phyloP scores from a whole-genome alignment of 768 basidiomycete genomes.

The Cubamyces lactineus region DNA sequence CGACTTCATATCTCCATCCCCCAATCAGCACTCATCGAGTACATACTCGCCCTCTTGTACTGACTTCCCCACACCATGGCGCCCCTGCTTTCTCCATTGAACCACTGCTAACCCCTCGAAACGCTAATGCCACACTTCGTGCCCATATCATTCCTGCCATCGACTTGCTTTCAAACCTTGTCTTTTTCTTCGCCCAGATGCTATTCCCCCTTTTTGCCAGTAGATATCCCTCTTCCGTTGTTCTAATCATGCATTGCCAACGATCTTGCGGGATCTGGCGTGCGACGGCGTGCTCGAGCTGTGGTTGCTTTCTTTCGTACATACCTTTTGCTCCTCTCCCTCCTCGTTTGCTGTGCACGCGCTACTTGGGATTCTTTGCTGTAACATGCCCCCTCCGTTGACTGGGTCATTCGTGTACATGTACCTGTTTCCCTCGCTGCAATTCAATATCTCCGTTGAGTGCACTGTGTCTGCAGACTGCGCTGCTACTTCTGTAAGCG shows the following conservation, averaged over 20 bases:
- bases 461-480: too few relatives aligned
- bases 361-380: conserved; percentile 16
- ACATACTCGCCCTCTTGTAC: not conserved
- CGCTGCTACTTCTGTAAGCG: too few relatives aligned
- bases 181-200: not conserved
- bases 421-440: conserved; percentile 12
- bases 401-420: conserved; percentile 20
- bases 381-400: conserved; percentile 9
- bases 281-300: not conserved
- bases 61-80: conserved; percentile 2
- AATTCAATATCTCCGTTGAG: not conserved
- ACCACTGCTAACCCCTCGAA: conserved; percentile 9
- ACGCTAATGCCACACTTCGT: conserved; percentile 11
- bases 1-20: not conserved
- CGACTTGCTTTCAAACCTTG: not conserved
- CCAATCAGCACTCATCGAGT: not conserved
- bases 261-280: not conserved
- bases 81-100: not conserved
- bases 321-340: not conserved
- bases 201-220: not conserved
- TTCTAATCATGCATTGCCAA: not conserved
- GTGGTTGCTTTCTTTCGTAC: conserved; percentile 3
- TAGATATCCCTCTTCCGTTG: not conserved
- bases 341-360: conserved; percentile 24
- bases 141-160: conserved; percentile 2